phyloP scores from a whole-genome alignment of 106 monocot species.

The Allium fistulosum region DNA sequence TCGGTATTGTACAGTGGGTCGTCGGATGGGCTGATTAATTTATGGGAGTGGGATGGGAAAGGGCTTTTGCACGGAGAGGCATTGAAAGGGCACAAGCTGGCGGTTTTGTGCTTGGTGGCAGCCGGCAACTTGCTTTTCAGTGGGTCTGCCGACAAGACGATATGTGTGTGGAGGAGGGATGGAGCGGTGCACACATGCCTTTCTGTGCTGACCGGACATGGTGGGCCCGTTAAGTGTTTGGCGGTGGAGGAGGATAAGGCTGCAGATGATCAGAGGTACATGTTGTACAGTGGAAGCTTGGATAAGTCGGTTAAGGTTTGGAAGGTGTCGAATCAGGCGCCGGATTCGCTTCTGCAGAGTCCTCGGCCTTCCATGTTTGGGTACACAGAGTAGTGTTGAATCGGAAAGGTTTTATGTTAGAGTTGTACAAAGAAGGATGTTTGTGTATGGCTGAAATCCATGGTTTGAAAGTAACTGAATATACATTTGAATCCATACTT shows the following conservation, averaged over 20 bases:
- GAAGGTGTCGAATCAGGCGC: slow-evolving; percentile 7
- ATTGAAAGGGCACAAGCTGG: slow-evolving; percentile 39
- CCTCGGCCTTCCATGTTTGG: neutral
- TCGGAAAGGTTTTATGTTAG: too few species aligned
- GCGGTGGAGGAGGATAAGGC: slow-evolving; percentile 9
- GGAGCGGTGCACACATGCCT: slow-evolving; percentile 31
- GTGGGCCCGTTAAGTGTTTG: slow-evolving; percentile 47
- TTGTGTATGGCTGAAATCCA: too few species aligned
- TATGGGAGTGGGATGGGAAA: slow-evolving; percentile 36
- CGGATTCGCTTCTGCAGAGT: neutral
- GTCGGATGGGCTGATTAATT: slow-evolving; percentile 54
- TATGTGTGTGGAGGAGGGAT: slow-evolving; percentile 40
- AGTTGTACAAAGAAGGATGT: too few species aligned
- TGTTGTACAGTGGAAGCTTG: slow-evolving; percentile 14
- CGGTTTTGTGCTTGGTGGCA: slow-evolving; percentile 43
- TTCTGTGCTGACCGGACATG: slow-evolving; percentile 39
- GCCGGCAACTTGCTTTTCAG: slow-evolving; percentile 23
- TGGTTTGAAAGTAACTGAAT: too few species aligned
- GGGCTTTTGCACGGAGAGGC: slow-evolving; percentile 27
- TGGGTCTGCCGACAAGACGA: slow-evolving; percentile 31
- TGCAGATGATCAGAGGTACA: neutral
- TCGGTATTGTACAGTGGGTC: slow-evolving; percentile 40
- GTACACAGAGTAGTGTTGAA: too few species aligned
- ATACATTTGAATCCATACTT: too few species aligned
- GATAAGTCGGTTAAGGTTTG: slow-evolving; percentile 16